phyloP scores from a whole-genome alignment of 352 stramenopile genomes.

The Phytophthora pseudosyringae region DNA sequence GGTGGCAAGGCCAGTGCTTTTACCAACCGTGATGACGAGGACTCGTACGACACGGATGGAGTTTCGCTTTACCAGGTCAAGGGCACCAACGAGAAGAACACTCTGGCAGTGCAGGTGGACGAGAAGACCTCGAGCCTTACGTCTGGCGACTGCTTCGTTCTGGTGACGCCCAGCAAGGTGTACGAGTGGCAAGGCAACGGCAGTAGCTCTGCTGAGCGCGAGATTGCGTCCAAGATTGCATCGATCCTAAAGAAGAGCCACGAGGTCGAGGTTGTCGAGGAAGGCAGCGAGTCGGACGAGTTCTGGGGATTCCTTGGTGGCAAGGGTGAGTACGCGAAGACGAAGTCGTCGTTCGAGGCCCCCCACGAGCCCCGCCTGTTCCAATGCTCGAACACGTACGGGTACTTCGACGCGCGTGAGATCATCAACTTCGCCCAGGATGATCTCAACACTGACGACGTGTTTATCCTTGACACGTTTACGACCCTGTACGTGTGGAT shows the following conservation, averaged over 20 bases:
- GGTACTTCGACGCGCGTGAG: conserved; percentile 87
- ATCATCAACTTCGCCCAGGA: conserved; percentile 91
- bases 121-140: conserved; percentile 85
- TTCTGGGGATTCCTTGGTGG: conserved; percentile 90
- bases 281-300: conserved; percentile 73
- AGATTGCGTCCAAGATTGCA: conserved; percentile 67
- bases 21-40: conserved; percentile 73
- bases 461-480: conserved; percentile 93
- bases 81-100: conserved; percentile 88
- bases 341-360: conserved; percentile 68
- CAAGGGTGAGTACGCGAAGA: conserved; percentile 75
- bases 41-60: conserved; percentile 90
- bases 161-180: conserved; percentile 74
- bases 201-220: conserved; percentile 69
- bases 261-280: conserved; percentile 50
- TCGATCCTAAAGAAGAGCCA: conserved; percentile 65
- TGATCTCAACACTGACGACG: conserved; percentile 91
- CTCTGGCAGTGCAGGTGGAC: conserved; percentile 83
- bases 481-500: conserved; percentile 93
- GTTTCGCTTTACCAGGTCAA: conserved; percentile 92
- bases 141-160: conserved; percentile 87
- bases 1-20: conserved; percentile 92
- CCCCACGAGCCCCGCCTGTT: conserved; percentile 88
- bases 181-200: conserved; percentile 83
- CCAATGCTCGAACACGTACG: conserved; percentile 90